Base-by-base conservation (phyloP, 78 protist genomes). In the Polysphondylium violaceum region DNA sequence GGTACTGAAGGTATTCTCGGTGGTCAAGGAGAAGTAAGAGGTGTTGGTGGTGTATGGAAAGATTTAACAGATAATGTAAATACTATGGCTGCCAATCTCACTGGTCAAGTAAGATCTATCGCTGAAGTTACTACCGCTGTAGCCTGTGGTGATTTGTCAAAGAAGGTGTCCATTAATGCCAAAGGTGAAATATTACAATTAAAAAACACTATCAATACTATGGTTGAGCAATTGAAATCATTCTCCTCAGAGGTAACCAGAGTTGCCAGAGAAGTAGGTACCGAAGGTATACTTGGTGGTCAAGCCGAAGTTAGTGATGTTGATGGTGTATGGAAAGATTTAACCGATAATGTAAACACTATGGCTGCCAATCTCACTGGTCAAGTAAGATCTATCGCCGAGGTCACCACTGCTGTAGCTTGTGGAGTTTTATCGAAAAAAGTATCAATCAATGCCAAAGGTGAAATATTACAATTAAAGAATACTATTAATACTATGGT, bases 261-360 rank as follows among this genome's bases (percentile, higher is more conserved):
- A 43, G 88, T 90, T 2, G 12, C 88, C 3, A 25, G 47, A 33
- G 88, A 76, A 44, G 94, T 90, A 56, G 90, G 90, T 53, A 83
- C 90, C 17, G 78, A 83, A n/a, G 90, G 90, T 38, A 83, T 53
- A 14, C 16, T 83, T 9, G 90, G 90, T 33, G 87, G 87, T 50
- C 87, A 77, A 77, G 87, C 87, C 3, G 60, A 77, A 60, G 73
- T 77, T 29, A 36, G 33, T 25, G 90, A 83, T 21, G 90, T 83
- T 61, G 90, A 60, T n/a, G 90, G 90, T n/a, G 76, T 74, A 11
- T 83, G 90, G 90, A 68, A 72, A 35, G 90, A 40, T 23, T 56
- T 83, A n/a, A 83, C 90, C 0, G 90, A 83, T 17, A 83, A 83
- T 55, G 90, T 83, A 38, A 83, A 83, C 81, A 83, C 81, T 50